Percentiles rank a stretch among this genome's conserved stretches.
These are phyloP conservation scores for Colletotrichum sp. DNA, from an alignment of 2,329 filamentous ascomycete species.

Conservation along the genomic window DNA sequence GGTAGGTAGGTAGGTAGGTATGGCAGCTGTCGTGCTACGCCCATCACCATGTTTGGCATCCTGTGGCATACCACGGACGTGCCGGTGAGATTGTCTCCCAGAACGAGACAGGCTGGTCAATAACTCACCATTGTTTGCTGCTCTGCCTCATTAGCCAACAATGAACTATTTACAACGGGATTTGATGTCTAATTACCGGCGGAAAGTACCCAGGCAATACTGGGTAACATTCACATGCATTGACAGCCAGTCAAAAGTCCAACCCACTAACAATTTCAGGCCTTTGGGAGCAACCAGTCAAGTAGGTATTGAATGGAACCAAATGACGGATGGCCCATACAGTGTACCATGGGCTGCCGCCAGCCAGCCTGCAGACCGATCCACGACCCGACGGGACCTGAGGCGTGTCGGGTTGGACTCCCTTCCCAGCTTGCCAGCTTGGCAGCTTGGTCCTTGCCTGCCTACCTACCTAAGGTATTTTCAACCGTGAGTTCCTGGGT, in stretches of 20 bases:
- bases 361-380: neutral
- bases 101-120: neutral
- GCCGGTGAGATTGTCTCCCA: neutral
- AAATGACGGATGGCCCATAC: neutral
- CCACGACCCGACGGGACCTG: neutral
- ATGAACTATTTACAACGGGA: neutral
- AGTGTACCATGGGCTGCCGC: neutral
- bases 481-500: neutral
- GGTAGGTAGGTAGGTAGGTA: neutral
- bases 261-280: slow-evolving; percentile 6
- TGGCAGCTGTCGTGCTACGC: neutral
- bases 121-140: neutral
- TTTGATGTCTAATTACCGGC: neutral
- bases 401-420: neutral
- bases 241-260: slow-evolving; percentile 3
- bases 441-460: neutral
- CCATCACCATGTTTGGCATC: neutral
- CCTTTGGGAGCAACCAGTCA: neutral
- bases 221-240: neutral
- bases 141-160: neutral
- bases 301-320: neutral
- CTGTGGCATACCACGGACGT: neutral
- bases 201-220: neutral
- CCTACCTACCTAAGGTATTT: no score
- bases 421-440: neutral